Conservation (phyloP, 225 moss, liverwort and hornwort species). For the Marchantia paleacea region DNA sequence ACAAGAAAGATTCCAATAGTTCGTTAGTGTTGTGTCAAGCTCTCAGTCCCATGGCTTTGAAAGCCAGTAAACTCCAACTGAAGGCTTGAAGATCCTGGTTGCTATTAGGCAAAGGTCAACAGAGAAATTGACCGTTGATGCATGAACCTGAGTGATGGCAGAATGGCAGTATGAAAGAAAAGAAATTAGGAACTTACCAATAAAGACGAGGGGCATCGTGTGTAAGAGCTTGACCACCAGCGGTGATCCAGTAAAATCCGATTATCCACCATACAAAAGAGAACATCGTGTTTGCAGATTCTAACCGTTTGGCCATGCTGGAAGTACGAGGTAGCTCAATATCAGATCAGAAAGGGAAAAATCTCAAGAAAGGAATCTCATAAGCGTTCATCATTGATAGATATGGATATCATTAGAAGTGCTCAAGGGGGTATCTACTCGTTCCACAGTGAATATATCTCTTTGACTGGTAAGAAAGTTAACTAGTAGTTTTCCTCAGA, state of each 20-base stretch:
- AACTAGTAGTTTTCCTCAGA: too few relatives aligned
- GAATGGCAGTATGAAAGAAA: neutral
- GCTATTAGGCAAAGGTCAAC: too few relatives aligned
- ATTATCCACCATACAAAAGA: conserved; percentile 98
- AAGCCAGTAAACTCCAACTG: too few relatives aligned
- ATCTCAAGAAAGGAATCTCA: too few relatives aligned
- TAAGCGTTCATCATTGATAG: too few relatives aligned
- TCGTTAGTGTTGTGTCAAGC: too few relatives aligned
- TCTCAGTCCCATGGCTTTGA: neutral
- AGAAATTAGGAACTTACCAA: conserved; percentile 43
- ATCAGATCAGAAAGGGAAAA: conserved; percentile 5
- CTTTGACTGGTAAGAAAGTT: too few relatives aligned
- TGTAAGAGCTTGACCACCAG: conserved; percentile 67
- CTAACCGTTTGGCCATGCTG: conserved; percentile 94
- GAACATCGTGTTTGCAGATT: conserved; percentile 90
- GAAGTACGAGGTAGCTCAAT: neutral
- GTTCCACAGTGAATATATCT: too few relatives aligned
- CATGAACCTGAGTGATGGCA: neutral
- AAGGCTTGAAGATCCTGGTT: too few relatives aligned
- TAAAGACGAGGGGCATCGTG: conserved; percentile 85
- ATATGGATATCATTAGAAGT: too few relatives aligned
- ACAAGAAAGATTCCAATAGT: neutral
- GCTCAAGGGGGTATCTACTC: too few relatives aligned
- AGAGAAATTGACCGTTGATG: too few relatives aligned
- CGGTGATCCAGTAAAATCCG: conserved; percentile 92